Evolutionary conservation across 2,329 filamentous ascomycete genomes (phyloP).

Genomic region (Blumeriella jaapii): DNA sequence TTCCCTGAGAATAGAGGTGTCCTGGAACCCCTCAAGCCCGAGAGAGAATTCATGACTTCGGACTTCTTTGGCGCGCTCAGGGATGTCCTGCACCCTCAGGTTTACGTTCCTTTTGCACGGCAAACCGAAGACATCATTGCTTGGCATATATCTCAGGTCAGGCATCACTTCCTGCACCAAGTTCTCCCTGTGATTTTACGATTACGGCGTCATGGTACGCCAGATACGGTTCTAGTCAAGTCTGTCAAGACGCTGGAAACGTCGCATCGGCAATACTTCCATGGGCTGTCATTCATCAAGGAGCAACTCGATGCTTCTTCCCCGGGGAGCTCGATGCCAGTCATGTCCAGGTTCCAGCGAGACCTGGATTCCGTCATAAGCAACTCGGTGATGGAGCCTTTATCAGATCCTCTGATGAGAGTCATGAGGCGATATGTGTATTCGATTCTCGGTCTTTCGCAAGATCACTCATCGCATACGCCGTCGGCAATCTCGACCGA

Average conservation of each 20-base stretch:
- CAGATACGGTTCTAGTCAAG: conserved; percentile 36
- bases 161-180: conserved; percentile 47
- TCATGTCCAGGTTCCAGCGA: conserved; percentile 40
- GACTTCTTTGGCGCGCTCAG: conserved; percentile 40
- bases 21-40: conserved; percentile 12
- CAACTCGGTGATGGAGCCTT: conserved; percentile 45
- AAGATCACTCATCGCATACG: background rate
- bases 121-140: conserved; percentile 44
- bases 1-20: conserved; percentile 35
- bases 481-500: conserved; percentile 8
- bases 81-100: conserved; percentile 39
- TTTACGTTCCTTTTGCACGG: conserved; percentile 36
- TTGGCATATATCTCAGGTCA: conserved; percentile 51
- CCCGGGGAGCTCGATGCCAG: conserved; percentile 28
- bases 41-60: conserved; percentile 25
- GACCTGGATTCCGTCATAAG: conserved; percentile 55
- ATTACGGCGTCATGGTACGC: conserved; percentile 27
- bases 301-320: conserved; percentile 33
- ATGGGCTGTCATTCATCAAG: conserved; percentile 40
- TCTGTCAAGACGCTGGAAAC: conserved; percentile 48
- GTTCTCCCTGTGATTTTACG: conserved; percentile 44
- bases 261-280: conserved; percentile 45
- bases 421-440: conserved; percentile 43
- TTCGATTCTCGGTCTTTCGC: conserved; percentile 33
- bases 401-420: conserved; percentile 41